Base-by-base conservation (phyloP, 169 alveolate species). In the Plasmodium fragile region DNA sequence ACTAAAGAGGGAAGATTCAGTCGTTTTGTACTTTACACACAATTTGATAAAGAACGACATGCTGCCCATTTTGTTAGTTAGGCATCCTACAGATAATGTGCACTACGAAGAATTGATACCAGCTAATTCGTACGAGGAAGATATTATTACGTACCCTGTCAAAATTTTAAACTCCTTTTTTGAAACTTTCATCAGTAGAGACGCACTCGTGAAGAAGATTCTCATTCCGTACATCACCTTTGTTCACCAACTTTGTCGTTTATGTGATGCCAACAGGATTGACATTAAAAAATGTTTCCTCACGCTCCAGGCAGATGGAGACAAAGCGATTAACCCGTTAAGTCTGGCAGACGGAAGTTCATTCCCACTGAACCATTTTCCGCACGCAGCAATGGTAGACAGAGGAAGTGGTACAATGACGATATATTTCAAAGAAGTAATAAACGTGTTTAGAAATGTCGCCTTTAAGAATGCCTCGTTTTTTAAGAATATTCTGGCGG, bases 391-490 rank as follows among this genome's bases (percentile, higher is more conserved):
- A 7, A n/a, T 81, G 53, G 49, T 78, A 22, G 5, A 18, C 36
- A 32, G 28, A 8, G 22, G 1, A 71, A 70, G 52, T 52, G 83
- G 82, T 55, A 59, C 55, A 28, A 65, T 81, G 82, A 91, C 87
- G 5, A 25, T 71, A 45, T 91, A 91, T 71, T 91, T 91, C 55
- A 72, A 79, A 81, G 94, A 91, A n/a, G 69, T 55, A 10, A 81
- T 53, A 32, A 70, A 91, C 25, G 55, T 91, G 34, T 91, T 91
- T 45, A 91, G 80, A 91, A 91, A 81, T 81, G n/a, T 91, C n/a
- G 94, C 94, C 0, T 91, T 91, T 91, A 79, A 91, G 41, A 91
- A 91, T 30, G 39, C 94, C 28, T 16, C 45, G 2, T 34, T 91
- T 16, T 91, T 91, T 81, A 91, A 91, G 77, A 34, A 79, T 11